Percentiles rank a stretch among this genome's conserved stretches.
These are phyloP conservation scores for Bacidia gigantensis DNA, from an alignment of 495 filamentous ascomycete species.

Conservation along the genomic window DNA sequence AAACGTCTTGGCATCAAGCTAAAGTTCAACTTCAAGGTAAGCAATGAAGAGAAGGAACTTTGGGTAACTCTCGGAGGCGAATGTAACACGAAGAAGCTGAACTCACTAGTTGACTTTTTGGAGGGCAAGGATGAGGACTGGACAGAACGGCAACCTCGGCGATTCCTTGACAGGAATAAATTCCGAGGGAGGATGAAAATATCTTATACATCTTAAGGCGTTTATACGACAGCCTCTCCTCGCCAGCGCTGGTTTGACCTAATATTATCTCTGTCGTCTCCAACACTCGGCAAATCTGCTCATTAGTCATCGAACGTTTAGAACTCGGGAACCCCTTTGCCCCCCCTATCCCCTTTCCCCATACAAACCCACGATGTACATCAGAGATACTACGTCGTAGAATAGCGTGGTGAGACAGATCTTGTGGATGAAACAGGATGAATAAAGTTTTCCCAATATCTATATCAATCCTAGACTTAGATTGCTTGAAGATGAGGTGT, in stretches of 20 bases:
- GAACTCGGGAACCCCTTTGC: conserved; percentile 4
- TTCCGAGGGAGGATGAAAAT: conserved; percentile 7
- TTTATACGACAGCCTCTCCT: conserved; percentile 5
- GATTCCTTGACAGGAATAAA: conserved; percentile 9
- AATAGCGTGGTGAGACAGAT: conserved; percentile 4
- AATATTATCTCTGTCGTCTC: conserved; percentile 2
- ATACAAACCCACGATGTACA: conserved; percentile 4
- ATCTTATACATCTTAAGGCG: conserved; percentile 9
- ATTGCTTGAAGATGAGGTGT: conserved; percentile 5
- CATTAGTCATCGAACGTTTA: conserved; percentile 6
- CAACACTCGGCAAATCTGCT: conserved; percentile 3
- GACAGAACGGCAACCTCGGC: conserved; percentile 9
- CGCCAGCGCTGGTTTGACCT: conserved; percentile 3
- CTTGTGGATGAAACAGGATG: conserved; percentile 5
- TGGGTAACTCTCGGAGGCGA: conserved; percentile 3
- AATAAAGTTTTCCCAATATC: conserved; percentile 5
- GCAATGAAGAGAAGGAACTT: conserved; percentile 8
- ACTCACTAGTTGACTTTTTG: conserved; percentile 8
- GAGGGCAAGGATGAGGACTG: conserved; percentile 9
- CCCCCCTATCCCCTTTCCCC: conserved; percentile 4
- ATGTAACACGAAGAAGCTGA: conserved; percentile 11
- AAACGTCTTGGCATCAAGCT: conserved; percentile 7
- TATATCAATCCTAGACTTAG: conserved; percentile 5
- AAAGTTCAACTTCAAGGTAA: conserved; percentile 1
- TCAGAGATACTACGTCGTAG: conserved; percentile 4